Base-by-base conservation (phyloP, 2,329 filamentous ascomycete species). In the Verticillium nubilum region DNA sequence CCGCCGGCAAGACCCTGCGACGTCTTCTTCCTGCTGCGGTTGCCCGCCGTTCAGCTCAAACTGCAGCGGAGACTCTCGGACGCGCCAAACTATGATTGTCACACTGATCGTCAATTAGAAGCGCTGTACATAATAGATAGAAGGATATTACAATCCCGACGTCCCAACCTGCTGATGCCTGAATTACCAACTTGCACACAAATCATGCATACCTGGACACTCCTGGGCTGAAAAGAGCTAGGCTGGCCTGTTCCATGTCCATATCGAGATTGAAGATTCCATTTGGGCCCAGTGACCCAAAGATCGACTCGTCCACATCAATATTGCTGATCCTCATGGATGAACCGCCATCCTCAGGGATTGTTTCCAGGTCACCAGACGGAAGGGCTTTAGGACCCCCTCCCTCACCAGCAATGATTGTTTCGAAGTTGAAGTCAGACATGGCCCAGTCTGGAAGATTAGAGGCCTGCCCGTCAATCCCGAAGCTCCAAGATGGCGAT, bases 1-100 rank as follows among this genome's bases (percentile, higher is more conserved):
- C 60, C 26, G 58, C 60, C 35, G 60, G 60, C 7, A 61, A 61
- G 35, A 59, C 57, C 12, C 57, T 61, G 5, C 60, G 60, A 7
- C 57, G 57, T 6, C 60, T 61, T 25, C 54, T 61, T 13, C 60
- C 60, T 4, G 57, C 57, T 13, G 57, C 57, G 7, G 5, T 50
- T 37, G 47, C 37, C 26, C 52, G 52, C 17, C 27, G 28, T 15
- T 47, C 37, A 23, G 7, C 37, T 9, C 37, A 47, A 19, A 9
- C 37, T 9, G n/a, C 10, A 2, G 7, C 19, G 4, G 42, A 47
- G 13, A 47, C 19, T 4, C 42, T 23, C n/a, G 42, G 13, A 13
- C 42, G 42, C 9, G n/a, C 42, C n/a, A 47, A 23, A 12, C n/a
- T 47, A 6, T 47, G 19, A 47, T 17, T 17, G n/a, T n/a, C n/a